Base-by-base conservation (phyloP, 202 grass and related monocot genomes). In the Alloteropsis angusta region DNA sequence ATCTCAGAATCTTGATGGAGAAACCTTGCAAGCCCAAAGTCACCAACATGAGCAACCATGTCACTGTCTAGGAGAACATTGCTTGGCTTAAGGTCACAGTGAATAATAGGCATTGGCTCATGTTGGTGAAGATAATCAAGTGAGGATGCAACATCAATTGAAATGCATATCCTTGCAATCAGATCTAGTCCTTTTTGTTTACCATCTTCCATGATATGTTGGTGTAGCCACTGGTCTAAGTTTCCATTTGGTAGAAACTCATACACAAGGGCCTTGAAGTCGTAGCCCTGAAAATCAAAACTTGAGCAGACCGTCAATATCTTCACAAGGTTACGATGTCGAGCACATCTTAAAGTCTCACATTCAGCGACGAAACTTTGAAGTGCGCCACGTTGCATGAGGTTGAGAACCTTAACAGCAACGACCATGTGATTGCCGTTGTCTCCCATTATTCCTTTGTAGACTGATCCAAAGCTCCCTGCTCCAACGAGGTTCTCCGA, bases 1-100 rank as follows among this genome's bases (percentile, higher is more conserved):
- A 28, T 58, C 14, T 78, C 54, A 0, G 48, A 41, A 17, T 12
- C 39, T 61, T 46, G 47, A 50, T 71, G 32, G 2, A 83, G 55
- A 57, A 83, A 75, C 18, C 68, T 83, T 74, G 80, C 80, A 35
- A 83, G 69, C 22, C 78, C 80, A 65, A 83, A 83, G 48, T 83
- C 80, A 19, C 55, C 28, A 19, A 82, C 65, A 35, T 32, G 65
- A 17, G 78, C 78, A 39, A 69, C 68, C 48, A 80, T 39, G 49
- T 81, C 30, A n/a, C 32, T 32, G 8, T 56, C 65, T 0, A 81
- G 35, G 12, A 81, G 78, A 83, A 83, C 21, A 38, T 83, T 83
- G 39, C 43, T 74, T 45, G 78, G 78, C 49, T 81, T 81, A 14
- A 81, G 47, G 60, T 81, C 78, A 68, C 80, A 83, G 3, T 83